These are phyloP conservation scores for Aspergillus conjunctus DNA, from an alignment of 495 filamentous ascomycete species.

Conservation along the genomic window DNA sequence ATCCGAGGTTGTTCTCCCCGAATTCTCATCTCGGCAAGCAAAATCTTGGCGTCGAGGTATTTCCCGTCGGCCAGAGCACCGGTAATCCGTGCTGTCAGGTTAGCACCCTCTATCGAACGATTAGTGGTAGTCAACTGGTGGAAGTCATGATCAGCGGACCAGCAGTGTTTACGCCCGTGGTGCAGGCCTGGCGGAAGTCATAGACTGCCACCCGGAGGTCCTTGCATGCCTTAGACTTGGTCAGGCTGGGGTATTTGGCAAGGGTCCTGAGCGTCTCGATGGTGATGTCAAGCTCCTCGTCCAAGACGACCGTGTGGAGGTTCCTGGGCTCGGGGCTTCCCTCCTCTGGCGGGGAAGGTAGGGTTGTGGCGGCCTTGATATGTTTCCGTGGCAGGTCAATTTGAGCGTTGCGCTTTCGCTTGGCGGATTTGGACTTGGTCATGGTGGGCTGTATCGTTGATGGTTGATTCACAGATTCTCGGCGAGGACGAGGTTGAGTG, in stretches of 20 bases:
- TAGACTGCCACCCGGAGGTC: conserved; percentile 43
- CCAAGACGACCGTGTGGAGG: conserved; percentile 35
- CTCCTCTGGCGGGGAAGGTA: conserved; percentile 39
- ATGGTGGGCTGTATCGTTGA: conserved; percentile 21
- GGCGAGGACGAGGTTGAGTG: too few relatives aligned
- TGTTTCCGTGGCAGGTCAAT: conserved; percentile 35
- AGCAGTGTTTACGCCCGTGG: conserved; percentile 40
- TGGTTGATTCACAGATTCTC: neutral
- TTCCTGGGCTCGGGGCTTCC: conserved; percentile 35
- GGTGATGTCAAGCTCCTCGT: conserved; percentile 43
- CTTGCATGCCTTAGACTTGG: conserved; percentile 45
- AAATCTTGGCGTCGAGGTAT: conserved; percentile 38
- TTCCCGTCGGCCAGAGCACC: conserved; percentile 39
- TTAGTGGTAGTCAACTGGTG: conserved; percentile 16
- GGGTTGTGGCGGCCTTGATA: conserved; percentile 26
- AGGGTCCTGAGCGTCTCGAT: conserved; percentile 42
- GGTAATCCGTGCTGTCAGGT: conserved; percentile 44
- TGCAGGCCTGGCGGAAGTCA: conserved; percentile 43
- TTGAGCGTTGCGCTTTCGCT: conserved; percentile 45
- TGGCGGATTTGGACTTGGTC: conserved; percentile 41
- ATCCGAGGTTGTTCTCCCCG: conserved; percentile 41
- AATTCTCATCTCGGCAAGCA: conserved; percentile 45
- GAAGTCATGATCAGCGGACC: conserved; percentile 24
- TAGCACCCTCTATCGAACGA: conserved; percentile 35
- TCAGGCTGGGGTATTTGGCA: conserved; percentile 38